Evolutionary conservation across 768 basidiomycete species (phyloP), one percentile per base, ranked within the genome.

Genomic region (Trametes meyenii): DNA sequence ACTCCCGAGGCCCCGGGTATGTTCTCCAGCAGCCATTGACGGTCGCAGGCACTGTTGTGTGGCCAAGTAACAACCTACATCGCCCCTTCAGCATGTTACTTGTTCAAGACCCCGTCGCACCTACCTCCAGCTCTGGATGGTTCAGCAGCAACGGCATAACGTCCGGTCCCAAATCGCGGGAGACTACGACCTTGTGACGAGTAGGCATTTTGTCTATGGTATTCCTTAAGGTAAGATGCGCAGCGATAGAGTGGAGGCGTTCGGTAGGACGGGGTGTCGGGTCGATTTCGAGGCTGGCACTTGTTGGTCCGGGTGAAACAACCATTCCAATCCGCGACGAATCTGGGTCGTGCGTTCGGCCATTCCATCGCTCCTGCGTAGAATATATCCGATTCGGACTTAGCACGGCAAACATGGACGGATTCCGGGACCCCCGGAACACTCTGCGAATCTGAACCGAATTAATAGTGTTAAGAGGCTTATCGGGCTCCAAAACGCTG

Each of bases 11-110:
- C 85, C 4, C 88, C 91, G n/a, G 74, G 72, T 6, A 86, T 77
- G 62, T 94, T 89, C 55, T 89, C 78, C 21, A 94, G 74, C 3
- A 96, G 73, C 94, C 93, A 96, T 21, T 79, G 66, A 16, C 86
- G 78, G 40, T 84, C 81, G 58, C 85, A 89, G 2, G 75, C 68
- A 77, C 66, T 55, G 52, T 61, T 40, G n/a, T 91, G 84, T 61
- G 77, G 75, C 83, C 84, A 85, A 4, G 73, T 46, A 6, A 84
- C 74, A 36, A 86, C 69, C 77, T 88, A 56, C 45, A 17, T 5
- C 29, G 17, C 23, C 21, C 36, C 42, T 29, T 43, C 7, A 5
- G 8, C 12, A 16, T 11, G 13, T 11, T n/a, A 46, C 2, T 12
- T 6, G 19, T n/a, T 11, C 23, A 44, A 8, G 2, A 16, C 6